A percentile compares a stretch with the other conserved stretches of the same genome.
phyloP scores from a whole-genome alignment of 2,329 filamentous ascomycete species.

The Cadophora malorum region DNA sequence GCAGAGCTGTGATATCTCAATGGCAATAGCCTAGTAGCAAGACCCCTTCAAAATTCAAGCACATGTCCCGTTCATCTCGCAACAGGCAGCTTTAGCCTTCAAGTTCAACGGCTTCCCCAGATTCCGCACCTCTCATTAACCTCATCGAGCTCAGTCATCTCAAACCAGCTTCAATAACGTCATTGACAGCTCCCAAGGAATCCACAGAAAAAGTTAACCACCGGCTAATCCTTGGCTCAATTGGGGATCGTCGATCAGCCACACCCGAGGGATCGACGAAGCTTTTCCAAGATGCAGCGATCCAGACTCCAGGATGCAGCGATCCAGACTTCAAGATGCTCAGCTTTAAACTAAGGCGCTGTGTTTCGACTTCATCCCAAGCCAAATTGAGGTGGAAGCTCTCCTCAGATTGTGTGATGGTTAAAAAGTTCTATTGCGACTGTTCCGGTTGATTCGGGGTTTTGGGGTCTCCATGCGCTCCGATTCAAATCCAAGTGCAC shows the following conservation, averaged over 20 bases:
- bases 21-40: not conserved
- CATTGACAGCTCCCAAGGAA: not conserved
- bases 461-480: conserved; percentile 3
- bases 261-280: conserved; percentile 6
- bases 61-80: no score
- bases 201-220: conserved; percentile 4
- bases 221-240: conserved; percentile 12
- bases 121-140: not conserved
- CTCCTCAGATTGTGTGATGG: not conserved
- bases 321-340: not conserved
- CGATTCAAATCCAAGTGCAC: no score
- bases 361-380: conserved; percentile 1
- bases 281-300: conserved; percentile 6
- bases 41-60: no score
- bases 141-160: not conserved
- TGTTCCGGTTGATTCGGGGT: not conserved
- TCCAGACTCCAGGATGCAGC: not conserved
- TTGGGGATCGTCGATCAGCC: not conserved
- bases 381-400: not conserved
- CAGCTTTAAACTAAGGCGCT: not conserved
- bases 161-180: conserved; percentile 9
- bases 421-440: not conserved
- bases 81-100: not conserved
- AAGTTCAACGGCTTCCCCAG: not conserved
- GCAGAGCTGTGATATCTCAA: not conserved